Base-by-base conservation (phyloP, 176 grass and related monocot genomes). In the Musa itinerans region DNA sequence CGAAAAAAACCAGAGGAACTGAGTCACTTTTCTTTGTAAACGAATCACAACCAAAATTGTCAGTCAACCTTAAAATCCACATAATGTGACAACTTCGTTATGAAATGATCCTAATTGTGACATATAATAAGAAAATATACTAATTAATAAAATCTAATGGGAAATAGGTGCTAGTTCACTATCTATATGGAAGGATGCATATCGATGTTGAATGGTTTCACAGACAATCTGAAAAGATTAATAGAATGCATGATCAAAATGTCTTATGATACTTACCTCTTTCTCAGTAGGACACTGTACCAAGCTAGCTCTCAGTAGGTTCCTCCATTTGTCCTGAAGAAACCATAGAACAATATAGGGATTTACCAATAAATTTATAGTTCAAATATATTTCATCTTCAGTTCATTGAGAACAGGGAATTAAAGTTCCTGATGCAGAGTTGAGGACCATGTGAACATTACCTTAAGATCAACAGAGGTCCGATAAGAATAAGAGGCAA, bases 401-500 rank as follows among this genome's bases (percentile, higher is more conserved):
- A 69, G 4, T 43, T 43, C 34, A 5, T 43, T 43, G 34, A 5
- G 34, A 43, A 43, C 34, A 43, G 34, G 34, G 34, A 43, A 5
- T 43, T 63, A 50, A 19, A 29, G 23, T 27, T 65, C 3, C 63
- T 65, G 11, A 11, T 11, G 3, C 12, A n/a, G 11, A 11, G n/a
- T 9, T 4, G 25, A 21, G 17, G 20, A n/a, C 57, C 14, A 76
- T 56, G 24, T 53, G 74, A 79, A 80, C 62, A 11, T 59, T 25
- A 92, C 96, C 91, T 99, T 99, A 50, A 99, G 96, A 91, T 99
- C 96, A 59, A 99, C 96, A 24, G 96, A 95, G 59, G 96, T 99
- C 25, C 96, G 90, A 80, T 99, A 99, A 3, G 96, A 99, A 80
- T 92, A 92, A 3, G 88, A 94, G 65, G 91, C 64, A 67, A 99